A percentile compares a stretch with the other conserved stretches of the same genome.
Evolutionary conservation across 1,284 basidiomycete species (phyloP).

Genomic region (Ustilago esculenta): DNA sequence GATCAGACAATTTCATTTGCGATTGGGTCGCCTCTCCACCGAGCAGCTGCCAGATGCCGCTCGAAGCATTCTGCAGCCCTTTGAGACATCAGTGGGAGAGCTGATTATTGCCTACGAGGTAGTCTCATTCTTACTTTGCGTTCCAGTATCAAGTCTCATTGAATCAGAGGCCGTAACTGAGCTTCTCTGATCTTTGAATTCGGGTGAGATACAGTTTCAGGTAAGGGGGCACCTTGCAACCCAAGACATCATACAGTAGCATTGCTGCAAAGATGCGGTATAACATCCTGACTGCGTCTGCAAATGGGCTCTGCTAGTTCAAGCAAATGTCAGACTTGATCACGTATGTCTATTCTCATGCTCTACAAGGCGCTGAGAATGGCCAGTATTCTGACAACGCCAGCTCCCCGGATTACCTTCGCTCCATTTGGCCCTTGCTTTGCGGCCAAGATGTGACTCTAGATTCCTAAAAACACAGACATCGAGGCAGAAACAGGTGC

Average conservation of each 20-base stretch:
- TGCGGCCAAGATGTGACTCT: background rate
- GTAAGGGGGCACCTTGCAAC: slow-evolving; percentile 6
- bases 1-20: too few species aligned
- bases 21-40: background rate
- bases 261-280: too few species aligned
- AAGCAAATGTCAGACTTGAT: slow-evolving; percentile 39
- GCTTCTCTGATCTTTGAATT: background rate
- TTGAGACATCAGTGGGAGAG: slow-evolving; percentile 13
- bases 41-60: slow-evolving; percentile 11
- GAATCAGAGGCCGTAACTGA: background rate
- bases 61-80: slow-evolving; percentile 14
- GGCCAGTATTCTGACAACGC: background rate
- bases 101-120: slow-evolving; percentile 11
- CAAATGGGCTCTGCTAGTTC: slow-evolving; percentile 15
- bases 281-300: too few species aligned
- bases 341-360: slow-evolving; percentile 5
- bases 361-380: background rate
- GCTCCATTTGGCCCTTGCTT: too few species aligned
- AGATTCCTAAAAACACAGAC: slow-evolving; percentile 35
- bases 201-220: slow-evolving; percentile 21
- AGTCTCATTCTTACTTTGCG: too few species aligned
- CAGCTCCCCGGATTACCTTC: too few species aligned
- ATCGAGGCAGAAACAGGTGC: slow-evolving; percentile 30
- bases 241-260: too few species aligned
- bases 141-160: too few species aligned